These are phyloP conservation scores for Fraxinus nigra DNA, from an alignment of 305 asterid species.

Conservation along the genomic window DNA sequence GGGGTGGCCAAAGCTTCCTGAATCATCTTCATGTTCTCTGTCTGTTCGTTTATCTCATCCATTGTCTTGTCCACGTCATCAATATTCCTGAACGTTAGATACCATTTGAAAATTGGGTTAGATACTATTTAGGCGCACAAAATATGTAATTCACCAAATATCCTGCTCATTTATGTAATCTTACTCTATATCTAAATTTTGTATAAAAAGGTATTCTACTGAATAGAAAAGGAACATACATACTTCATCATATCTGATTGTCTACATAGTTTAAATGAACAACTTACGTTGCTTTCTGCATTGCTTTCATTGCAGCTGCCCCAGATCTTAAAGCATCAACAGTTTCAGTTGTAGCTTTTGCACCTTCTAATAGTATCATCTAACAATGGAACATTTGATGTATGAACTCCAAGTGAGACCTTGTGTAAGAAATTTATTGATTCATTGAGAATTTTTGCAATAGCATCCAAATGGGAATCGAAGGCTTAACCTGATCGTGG, in stretches of 20 bases:
- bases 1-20: conserved; percentile 68
- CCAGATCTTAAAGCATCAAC: conserved; percentile 63
- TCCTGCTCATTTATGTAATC: background rate
- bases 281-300: conserved; percentile 69
- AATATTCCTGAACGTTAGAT: conserved; percentile 39
- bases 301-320: conserved; percentile 69
- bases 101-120: background rate
- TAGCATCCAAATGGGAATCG: background rate
- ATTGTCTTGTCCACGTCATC: conserved; percentile 80
- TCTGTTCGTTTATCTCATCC: conserved; percentile 72
- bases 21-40: conserved; percentile 70
- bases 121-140: background rate
- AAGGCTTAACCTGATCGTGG: conserved; percentile 51
- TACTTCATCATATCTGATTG: background rate
- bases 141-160: background rate
- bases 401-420: conserved; percentile 9
- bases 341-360: conserved; percentile 70
- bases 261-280: background rate
- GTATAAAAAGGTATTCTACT: background rate
- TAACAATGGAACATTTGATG: conserved; percentile 17
- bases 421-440: background rate
- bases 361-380: conserved; percentile 71
- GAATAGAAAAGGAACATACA: background rate
- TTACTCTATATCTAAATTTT: background rate
- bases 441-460: background rate